Evolutionary conservation across 2,329 filamentous ascomycete species (phyloP), one percentile per base, ranked within the genome.

Genomic region (Neopestalotiopsis sp.): DNA sequence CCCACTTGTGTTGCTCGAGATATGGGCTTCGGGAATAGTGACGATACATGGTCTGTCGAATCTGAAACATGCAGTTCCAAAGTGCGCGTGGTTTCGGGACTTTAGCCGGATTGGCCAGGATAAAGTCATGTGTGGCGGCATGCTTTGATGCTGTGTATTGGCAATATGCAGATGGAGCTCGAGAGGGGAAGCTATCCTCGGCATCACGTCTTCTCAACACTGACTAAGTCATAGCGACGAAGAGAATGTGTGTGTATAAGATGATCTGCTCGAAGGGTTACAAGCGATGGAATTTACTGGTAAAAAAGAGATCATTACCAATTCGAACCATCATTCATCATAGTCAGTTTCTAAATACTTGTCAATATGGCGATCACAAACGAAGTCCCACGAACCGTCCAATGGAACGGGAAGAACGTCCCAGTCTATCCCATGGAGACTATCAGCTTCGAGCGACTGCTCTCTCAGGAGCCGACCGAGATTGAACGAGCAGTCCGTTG

Each of bases 381-480:
- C 53, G 81, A 84, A 71, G 68, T 78, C 64, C 82, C 81, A 5
- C 75, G 83, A 76, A 85, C 81, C 57, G 81, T 85, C 68, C 79
- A 84, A 68, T 87, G 84, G 84, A 82, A 83, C 72, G 84, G 84
- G 73, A 82, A 82, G 74, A 75, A 80, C 70, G 83, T 85, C 56
- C 84, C 85, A n/a, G 80, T 87, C 75, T 86, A 83, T 76, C 74
- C 81, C 69, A 85, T 86, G 83, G 79, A 85, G 75, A 87, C 85
- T 34, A 81, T 89, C 73, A 79, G 86, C 80, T 88, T 85, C 74
- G 81, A 81, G 20, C 80, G 79, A 61, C 77, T 89, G 66, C 84
- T 88, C 45, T 88, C 86, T 0, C 84, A 88, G 71, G 85, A 89
- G 70, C 85, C 86, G 7, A 79, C 76, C 24, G 87, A 89, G 77